Conservation (phyloP, 2,329 filamentous ascomycete species). For the Sporothrix pseudoabietina region DNA sequence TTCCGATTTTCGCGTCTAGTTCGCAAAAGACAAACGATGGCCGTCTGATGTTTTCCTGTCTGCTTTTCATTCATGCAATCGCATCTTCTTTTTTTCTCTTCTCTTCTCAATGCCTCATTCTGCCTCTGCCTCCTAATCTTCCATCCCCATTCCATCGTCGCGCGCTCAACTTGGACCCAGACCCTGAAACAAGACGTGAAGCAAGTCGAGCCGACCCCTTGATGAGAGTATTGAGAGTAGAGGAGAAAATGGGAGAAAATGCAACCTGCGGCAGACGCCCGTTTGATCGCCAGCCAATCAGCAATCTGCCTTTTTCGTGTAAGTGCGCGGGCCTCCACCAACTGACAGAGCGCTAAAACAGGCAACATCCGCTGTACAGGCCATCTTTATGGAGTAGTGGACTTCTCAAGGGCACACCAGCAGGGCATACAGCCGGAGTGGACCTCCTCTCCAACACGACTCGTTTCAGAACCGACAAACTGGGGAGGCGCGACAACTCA, state of each 20-base stretch:
- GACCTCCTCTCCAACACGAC: constrained; percentile 19
- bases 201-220: constrained; percentile 27
- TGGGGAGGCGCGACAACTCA: neutral
- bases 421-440: neutral
- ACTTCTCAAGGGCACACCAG: neutral
- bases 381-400: neutral
- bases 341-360: neutral
- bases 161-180: neutral
- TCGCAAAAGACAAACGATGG: neutral
- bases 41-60: constrained; percentile 11
- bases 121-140: neutral
- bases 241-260: neutral
- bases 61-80: neutral
- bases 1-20: neutral
- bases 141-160: neutral
- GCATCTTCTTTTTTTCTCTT: neutral
- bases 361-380: neutral
- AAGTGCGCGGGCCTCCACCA: neutral
- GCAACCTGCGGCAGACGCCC: constrained; percentile 2
- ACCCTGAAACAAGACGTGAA: constrained; percentile 30
- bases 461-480: constrained; percentile 11
- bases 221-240: neutral
- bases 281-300: constrained; percentile 29
- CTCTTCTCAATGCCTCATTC: neutral
- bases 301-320: neutral